Evolutionary conservation across 805 yeast species (phyloP).

Genomic region (Isabelozyma heimii): DNA sequence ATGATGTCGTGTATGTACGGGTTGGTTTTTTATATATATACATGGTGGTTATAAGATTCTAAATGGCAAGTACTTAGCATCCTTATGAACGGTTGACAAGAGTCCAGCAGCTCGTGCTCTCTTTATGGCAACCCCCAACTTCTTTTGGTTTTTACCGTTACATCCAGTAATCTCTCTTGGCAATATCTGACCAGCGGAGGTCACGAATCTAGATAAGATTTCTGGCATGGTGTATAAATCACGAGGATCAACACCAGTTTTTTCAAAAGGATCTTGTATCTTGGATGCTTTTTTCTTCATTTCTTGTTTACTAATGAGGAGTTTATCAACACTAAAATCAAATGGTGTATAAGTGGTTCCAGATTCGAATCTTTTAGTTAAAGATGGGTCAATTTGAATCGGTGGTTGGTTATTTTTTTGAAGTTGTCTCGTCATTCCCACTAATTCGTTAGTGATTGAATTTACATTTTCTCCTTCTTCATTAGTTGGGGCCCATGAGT

Average conservation of each 20-base stretch:
- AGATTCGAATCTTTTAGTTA: slow-evolving; percentile 46
- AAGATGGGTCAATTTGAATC: slow-evolving; percentile 24
- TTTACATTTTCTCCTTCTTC: slow-evolving; percentile 9
- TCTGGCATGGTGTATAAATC: slow-evolving; percentile 73
- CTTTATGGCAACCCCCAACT: slow-evolving; percentile 71
- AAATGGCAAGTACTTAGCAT: slow-evolving; percentile 44
- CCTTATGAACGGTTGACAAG: slow-evolving; percentile 70
- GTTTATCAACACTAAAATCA: slow-evolving; percentile 66
- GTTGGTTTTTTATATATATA: background rate
- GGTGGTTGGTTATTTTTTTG: slow-evolving; percentile 33
- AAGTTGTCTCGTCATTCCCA: slow-evolving; percentile 32
- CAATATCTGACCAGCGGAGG: slow-evolving; percentile 72
- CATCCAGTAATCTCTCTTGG: slow-evolving; percentile 73
- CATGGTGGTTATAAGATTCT: slow-evolving; percentile 25
- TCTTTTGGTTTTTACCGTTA: slow-evolving; percentile 62
- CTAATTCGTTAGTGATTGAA: slow-evolving; percentile 28
- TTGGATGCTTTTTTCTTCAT: slow-evolving; percentile 39
- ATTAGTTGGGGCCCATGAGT: slow-evolving; percentile 21
- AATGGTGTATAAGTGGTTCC: slow-evolving; percentile 74
- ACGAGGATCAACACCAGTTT: slow-evolving; percentile 60
- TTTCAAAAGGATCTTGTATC: slow-evolving; percentile 38
- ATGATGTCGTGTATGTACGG: background rate
- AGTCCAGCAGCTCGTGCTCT: slow-evolving; percentile 80
- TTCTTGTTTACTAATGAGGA: slow-evolving; percentile 18
- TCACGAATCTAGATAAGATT: slow-evolving; percentile 60